Evolutionary conservation across 768 basidiomycete species (phyloP).

Genomic region (Phylloporus rhodoxanthus): DNA sequence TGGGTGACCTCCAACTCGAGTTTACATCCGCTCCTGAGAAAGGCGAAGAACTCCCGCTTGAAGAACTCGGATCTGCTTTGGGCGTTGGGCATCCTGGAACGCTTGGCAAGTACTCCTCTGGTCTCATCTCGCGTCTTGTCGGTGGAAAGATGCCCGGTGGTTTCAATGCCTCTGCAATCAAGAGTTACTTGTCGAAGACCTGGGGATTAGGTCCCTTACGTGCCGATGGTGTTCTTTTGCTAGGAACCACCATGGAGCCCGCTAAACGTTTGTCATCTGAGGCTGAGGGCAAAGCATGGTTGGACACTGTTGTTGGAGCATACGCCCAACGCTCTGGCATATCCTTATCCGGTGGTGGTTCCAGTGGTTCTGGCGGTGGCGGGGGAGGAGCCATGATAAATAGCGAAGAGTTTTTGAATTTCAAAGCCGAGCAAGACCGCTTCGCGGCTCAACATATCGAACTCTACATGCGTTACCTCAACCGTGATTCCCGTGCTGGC

Average conservation of each 20-base stretch:
- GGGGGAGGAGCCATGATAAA: slow-evolving; percentile 87
- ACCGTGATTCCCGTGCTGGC: slow-evolving; percentile 87
- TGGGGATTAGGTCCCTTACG: slow-evolving; percentile 95
- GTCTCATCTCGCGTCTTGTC: slow-evolving; percentile 85
- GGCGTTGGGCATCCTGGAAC: slow-evolving; percentile 74
- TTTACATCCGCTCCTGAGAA: slow-evolving; percentile 96
- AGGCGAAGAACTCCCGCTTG: slow-evolving; percentile 93
- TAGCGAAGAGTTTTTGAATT: slow-evolving; percentile 96
- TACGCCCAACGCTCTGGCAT: slow-evolving; percentile 92
- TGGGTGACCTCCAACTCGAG: slow-evolving; percentile 94
- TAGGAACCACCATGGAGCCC: slow-evolving; percentile 91
- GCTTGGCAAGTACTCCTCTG: slow-evolving; percentile 90
- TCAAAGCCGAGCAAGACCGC: slow-evolving; percentile 87
- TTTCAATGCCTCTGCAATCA: slow-evolving; percentile 91
- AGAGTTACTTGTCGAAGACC: slow-evolving; percentile 79
- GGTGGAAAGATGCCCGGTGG: slow-evolving; percentile 99
- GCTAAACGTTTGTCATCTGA: slow-evolving; percentile 90
- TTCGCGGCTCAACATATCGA: slow-evolving; percentile 93
- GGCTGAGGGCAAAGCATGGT: slow-evolving; percentile 87
- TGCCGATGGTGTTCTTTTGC: slow-evolving; percentile 82
- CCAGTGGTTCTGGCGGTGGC: slow-evolving; percentile 53
- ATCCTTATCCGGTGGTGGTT: slow-evolving; percentile 64
- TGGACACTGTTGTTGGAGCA: slow-evolving; percentile 74
- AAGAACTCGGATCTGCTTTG: slow-evolving; percentile 88
- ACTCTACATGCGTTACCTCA: slow-evolving; percentile 94